A percentile compares a stretch with the other conserved stretches of the same genome.
phyloP scores from a whole-genome alignment of 177 flowering plant species.

The Vitis hybrid region DNA sequence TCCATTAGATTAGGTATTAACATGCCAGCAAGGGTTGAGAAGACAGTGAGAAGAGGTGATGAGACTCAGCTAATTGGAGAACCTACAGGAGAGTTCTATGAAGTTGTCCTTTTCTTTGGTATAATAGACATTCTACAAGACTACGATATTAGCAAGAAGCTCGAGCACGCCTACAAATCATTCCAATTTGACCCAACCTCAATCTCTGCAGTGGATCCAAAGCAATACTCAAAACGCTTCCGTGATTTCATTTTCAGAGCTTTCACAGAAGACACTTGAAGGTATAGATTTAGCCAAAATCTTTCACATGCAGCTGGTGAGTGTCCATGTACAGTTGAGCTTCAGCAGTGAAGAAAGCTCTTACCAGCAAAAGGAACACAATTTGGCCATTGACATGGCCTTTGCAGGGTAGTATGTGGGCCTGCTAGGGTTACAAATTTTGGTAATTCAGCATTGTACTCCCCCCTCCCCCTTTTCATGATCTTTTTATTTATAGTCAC shows the following conservation, averaged over 20 bases:
- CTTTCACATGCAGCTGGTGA: background rate
- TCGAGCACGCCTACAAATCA: conserved; percentile 89
- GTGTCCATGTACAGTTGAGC: conserved; percentile 10
- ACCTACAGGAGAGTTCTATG: conserved; percentile 75
- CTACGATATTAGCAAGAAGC: conserved; percentile 94
- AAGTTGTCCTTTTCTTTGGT: conserved; percentile 74
- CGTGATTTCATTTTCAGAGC: conserved; percentile 80
- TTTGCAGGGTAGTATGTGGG: conserved; percentile 5
- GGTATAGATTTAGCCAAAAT: background rate
- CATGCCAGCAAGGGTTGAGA: conserved; percentile 86
- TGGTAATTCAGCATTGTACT: background rate
- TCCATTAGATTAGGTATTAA: conserved; percentile 59
- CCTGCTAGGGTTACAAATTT: background rate
- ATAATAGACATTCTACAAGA: conserved; percentile 95
- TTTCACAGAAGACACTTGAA: conserved; percentile 66
- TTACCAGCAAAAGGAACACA: background rate
- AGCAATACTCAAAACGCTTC: conserved; percentile 79
- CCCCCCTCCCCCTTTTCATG: background rate
- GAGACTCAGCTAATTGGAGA: conserved; percentile 68
- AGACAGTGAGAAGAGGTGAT: conserved; percentile 52
- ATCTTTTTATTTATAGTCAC: conserved; percentile 13
- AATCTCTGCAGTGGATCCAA: conserved; percentile 95
- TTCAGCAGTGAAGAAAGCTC: background rate
- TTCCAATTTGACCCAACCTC: conserved; percentile 81
- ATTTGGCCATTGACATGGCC: background rate